Base-by-base conservation (phyloP, 1,284 basidiomycete genomes). In the Melampsora larici-populina region DNA sequence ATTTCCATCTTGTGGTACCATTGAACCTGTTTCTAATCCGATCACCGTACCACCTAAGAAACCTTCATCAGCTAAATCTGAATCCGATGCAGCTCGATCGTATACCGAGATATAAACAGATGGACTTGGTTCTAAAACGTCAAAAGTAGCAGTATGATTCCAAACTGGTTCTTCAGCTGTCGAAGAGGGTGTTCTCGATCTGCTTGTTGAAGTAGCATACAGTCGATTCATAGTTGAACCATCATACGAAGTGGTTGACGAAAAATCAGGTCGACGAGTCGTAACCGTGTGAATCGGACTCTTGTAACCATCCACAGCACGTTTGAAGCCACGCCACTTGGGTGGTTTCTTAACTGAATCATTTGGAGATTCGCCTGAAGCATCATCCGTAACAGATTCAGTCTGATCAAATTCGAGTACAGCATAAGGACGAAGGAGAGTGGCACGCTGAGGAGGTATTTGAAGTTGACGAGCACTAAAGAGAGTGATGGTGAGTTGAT, bases 371-470 rank as follows among this genome's bases (percentile, higher is more conserved):
- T 62, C 31, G 5, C n/a, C 29, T 26, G 36, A n/a, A 18, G 74
- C 66, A n/a, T 62, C 55, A 87, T 64, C 71, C 83, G 65, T 91
- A 92, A 99, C 91, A 83, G 97, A 99, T 85, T 99, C 96, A 87
- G 95, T 98, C 85, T 98, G 93, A 87, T 99, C 96, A 84, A 98
- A 99, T 84, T 95, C 92, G 81, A 97, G 93, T 83, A 99, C 96
- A 80, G 94, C 93, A 84, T 99, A 99, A 18, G 96, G 97, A 33
- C 91, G 88, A n/a, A 55, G 21, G 29, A 31, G 36, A 49, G 62
- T 15, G 24, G 85, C 11, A 87, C 85, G 29, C 18, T 33, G 18
- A 18, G 63, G 29, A n/a, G 21, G 18, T 5, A 67, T n/a, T 67
- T 58, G 55, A 46, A 99, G 90, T 26, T 89, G 89, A 78, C 93